Evolutionary conservation across 768 basidiomycete species (phyloP).

Genomic region (Mycena crocata): DNA sequence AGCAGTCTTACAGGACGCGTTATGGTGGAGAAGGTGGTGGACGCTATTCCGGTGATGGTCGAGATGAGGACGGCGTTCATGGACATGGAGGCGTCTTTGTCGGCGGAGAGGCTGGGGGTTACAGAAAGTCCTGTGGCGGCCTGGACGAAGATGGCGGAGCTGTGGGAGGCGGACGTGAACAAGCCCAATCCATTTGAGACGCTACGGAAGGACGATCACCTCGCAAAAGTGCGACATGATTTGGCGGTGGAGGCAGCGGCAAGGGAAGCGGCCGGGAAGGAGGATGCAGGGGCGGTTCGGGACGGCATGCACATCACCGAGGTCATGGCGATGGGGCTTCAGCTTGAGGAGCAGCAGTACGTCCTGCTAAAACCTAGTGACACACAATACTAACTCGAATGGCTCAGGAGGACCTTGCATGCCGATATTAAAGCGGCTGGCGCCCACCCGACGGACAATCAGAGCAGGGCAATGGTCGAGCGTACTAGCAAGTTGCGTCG

Average conservation of each 20-base stretch:
- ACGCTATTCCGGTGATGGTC: neutral
- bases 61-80: neutral
- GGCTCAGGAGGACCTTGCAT: conserved; percentile 4
- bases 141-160: no score
- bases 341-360: conserved; percentile 31
- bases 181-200: no score
- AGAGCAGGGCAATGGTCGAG: conserved; percentile 31
- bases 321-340: conserved; percentile 21
- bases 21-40: neutral
- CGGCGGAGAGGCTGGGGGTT: neutral
- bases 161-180: no score
- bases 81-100: neutral
- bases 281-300: conserved; percentile 10
- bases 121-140: no score
- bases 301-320: conserved; percentile 16
- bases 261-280: no score
- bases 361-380: neutral
- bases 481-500: conserved; percentile 1
- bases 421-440: neutral
- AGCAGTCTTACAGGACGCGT: no score
- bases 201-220: no score
- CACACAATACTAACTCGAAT: no score
- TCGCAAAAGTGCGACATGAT: no score
- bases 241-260: no score
- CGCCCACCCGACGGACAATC: conserved; percentile 31